A percentile compares a stretch with the other conserved stretches of the same genome.
These are phyloP conservation scores for Centaurea solstitialis DNA, from an alignment of 129 eudicot genomes.

Conservation along the genomic window DNA sequence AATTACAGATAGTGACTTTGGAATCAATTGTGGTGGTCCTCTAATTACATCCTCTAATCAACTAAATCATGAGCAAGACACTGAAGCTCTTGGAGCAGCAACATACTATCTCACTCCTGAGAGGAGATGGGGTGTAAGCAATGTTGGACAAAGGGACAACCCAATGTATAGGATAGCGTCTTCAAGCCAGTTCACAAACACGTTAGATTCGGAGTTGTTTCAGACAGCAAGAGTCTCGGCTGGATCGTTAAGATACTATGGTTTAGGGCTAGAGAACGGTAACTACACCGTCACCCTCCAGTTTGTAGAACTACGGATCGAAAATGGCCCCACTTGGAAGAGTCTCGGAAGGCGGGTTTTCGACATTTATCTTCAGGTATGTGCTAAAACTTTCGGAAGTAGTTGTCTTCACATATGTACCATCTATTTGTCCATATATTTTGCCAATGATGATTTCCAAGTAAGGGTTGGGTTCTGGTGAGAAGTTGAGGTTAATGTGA, in stretches of 20 bases:
- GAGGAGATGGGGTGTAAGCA: conserved; percentile 86
- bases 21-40: conserved; percentile 74
- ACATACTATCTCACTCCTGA: conserved; percentile 42
- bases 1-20: conserved; percentile 65
- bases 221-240: conserved; percentile 73
- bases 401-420: too few species aligned
- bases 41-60: conserved; percentile 38
- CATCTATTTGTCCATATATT: too few species aligned
- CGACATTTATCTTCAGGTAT: conserved; percentile 80
- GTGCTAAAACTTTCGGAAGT: background rate
- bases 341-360: conserved; percentile 81
- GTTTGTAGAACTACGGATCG: conserved; percentile 64
- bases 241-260: conserved; percentile 84
- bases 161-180: conserved; percentile 24
- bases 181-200: conserved; percentile 47
- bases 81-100: conserved; percentile 65
- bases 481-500: too few species aligned
- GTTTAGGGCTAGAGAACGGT: conserved; percentile 84
- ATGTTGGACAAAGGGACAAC: conserved; percentile 59
- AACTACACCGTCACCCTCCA: conserved; percentile 64
- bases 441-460: too few species aligned
- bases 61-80: conserved; percentile 51
- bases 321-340: conserved; percentile 48
- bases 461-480: too few species aligned
- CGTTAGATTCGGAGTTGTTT: conserved; percentile 68